A percentile compares a stretch with the other conserved stretches of the same genome.
phyloP scores from a whole-genome alignment of 1,284 basidiomycete genomes.

The Lentinula novae-zelandiae region DNA sequence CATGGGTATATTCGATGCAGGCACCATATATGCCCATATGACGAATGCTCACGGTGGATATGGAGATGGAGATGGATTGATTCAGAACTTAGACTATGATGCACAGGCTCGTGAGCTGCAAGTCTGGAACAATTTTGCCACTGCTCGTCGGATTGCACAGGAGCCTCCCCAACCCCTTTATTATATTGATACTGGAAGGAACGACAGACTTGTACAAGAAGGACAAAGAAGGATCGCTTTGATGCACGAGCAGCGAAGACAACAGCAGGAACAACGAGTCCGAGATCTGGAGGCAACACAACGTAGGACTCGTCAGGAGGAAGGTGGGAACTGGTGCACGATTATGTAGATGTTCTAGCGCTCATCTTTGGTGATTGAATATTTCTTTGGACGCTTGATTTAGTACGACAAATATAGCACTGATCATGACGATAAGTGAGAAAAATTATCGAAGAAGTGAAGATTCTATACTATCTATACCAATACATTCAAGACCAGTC shows the following conservation, averaged over 20 bases:
- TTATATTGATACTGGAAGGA: background rate
- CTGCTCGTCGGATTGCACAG: background rate
- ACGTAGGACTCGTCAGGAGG: conserved; percentile 2
- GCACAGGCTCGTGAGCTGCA: background rate
- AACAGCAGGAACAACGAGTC: background rate
- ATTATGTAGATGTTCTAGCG: background rate
- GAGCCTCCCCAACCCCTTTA: background rate
- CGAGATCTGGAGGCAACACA: background rate
- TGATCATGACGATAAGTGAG: too few relatives aligned
- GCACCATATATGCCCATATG: conserved; percentile 51
- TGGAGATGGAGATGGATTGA: conserved; percentile 12
- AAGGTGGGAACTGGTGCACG: conserved; percentile 7
- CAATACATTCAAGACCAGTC: too few relatives aligned
- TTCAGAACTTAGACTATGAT: background rate
- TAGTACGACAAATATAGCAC: too few relatives aligned
- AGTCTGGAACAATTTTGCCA: background rate
- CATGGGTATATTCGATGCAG: conserved; percentile 28
- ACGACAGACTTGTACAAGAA: background rate
- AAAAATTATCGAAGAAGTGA: too few relatives aligned
- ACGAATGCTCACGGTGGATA: conserved; percentile 39
- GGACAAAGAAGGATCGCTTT: background rate
- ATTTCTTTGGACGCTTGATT: background rate
- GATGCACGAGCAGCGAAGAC: background rate
- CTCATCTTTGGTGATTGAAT: too few relatives aligned
- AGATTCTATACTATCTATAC: too few relatives aligned